Evolutionary conservation across 2,329 filamentous ascomycete species (phyloP).

Genomic region (Daldinia sp.): DNA sequence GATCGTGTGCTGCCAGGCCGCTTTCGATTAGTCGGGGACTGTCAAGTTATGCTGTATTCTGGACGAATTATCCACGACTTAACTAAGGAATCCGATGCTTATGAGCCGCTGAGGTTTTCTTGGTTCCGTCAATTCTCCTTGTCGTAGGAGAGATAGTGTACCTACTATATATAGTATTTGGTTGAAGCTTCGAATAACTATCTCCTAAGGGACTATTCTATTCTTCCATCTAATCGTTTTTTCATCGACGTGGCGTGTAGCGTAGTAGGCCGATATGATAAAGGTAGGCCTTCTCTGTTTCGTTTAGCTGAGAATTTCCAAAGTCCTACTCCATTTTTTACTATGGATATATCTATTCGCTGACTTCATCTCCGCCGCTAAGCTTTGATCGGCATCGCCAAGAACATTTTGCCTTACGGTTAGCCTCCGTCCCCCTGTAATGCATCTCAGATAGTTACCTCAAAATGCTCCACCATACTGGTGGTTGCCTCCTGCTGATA

Average conservation of each 20-base stretch:
- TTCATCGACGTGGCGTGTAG: neutral
- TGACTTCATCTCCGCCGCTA: neutral
- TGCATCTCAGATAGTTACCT: neutral
- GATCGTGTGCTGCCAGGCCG: neutral
- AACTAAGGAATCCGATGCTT: slow-evolving; percentile 5
- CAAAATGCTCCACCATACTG: neutral
- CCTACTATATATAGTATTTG: too few species aligned
- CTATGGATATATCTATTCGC: neutral
- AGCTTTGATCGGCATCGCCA: slow-evolving; percentile 1
- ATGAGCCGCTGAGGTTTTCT: neutral
- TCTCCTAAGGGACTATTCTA: too few species aligned
- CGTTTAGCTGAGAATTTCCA: neutral
- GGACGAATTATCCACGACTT: slow-evolving; percentile 4
- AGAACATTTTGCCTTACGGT: slow-evolving; percentile 1
- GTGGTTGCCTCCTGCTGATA: slow-evolving; percentile 3
- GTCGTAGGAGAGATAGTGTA: neutral
- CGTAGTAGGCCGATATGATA: neutral
- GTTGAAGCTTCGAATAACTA: too few species aligned
- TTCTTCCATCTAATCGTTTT: neutral
- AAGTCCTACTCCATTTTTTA: slow-evolving; percentile 4
- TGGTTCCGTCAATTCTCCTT: neutral
- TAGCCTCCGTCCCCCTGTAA: neutral
- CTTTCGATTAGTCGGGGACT: slow-evolving; percentile 9
- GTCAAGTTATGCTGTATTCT: slow-evolving; percentile 11
- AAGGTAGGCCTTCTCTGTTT: neutral